Evolutionary conservation across 805 yeast genomes (phyloP).

Genomic region (Saturnispora diversa): DNA sequence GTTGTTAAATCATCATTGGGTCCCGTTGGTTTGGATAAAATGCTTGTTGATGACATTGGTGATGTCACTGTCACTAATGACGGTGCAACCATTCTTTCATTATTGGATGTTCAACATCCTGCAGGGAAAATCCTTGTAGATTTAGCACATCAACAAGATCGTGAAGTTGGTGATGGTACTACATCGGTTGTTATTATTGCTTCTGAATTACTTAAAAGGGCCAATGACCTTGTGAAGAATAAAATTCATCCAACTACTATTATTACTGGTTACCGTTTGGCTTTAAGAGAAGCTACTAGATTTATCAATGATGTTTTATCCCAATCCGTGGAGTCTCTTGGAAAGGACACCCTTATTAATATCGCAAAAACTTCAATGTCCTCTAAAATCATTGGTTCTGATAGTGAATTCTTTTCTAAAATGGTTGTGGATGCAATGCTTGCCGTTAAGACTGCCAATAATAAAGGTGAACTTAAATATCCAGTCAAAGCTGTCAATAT

Average conservation of each 20-base stretch:
- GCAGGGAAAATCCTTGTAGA: conserved; percentile 97
- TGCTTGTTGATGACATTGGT: conserved; percentile 98
- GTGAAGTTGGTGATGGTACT: conserved; percentile 91
- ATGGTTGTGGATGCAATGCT: conserved; percentile 94
- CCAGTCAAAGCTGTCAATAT: conserved; percentile 97
- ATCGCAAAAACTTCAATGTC: conserved; percentile 98
- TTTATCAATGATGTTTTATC: conserved; percentile 82
- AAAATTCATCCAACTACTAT: conserved; percentile 97
- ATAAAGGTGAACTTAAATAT: conserved; percentile 81
- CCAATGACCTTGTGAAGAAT: conserved; percentile 87
- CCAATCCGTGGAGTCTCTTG: conserved; percentile 65
- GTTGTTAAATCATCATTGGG: conserved; percentile 89
- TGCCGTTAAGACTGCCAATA: conserved; percentile 85
- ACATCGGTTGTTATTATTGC: conserved; percentile 97
- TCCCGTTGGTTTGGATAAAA: conserved; percentile 96
- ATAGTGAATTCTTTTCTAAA: conserved; percentile 79
- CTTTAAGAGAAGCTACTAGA: conserved; percentile 81
- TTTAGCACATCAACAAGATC: conserved; percentile 96
- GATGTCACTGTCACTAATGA: conserved; percentile 98
- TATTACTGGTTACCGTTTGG: conserved; percentile 92
- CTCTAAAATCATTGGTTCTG: conserved; percentile 90
- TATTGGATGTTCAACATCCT: conserved; percentile 96
- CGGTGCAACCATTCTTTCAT: conserved; percentile 90
- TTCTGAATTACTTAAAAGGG: conserved; percentile 82
- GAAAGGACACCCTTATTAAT: conserved; percentile 77